Conservation (phyloP, 371 early-diverging fungal species). For the Catenaria anguillulae region DNA sequence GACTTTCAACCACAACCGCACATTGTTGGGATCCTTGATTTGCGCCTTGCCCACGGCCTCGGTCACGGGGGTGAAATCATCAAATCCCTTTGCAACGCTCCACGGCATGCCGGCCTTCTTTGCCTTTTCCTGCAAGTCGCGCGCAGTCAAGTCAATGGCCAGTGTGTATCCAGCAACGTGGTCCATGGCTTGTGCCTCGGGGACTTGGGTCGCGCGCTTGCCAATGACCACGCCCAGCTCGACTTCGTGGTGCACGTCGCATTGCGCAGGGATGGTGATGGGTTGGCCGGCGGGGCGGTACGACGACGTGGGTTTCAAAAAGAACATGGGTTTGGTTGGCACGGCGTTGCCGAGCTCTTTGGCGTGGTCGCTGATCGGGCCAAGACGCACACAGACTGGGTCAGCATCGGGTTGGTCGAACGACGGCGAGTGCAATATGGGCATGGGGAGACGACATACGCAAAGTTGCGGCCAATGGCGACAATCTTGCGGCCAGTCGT, state of each 20-base stretch:
- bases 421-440: no score
- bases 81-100: constrained; percentile 88
- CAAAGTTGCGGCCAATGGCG: constrained; percentile 78
- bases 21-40: constrained; percentile 53
- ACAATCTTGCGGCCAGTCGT: constrained; percentile 70
- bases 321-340: constrained; percentile 76
- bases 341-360: constrained; percentile 83
- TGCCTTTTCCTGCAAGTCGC: constrained; percentile 63
- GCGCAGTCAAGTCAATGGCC: constrained; percentile 83
- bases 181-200: constrained; percentile 39
- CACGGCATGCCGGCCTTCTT: constrained; percentile 77
- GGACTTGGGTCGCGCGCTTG: constrained; percentile 60
- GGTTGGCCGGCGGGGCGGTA: constrained; percentile 50
- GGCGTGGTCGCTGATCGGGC: constrained; percentile 57
- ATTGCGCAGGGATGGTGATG: constrained; percentile 65
- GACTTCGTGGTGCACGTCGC: constrained; percentile 83
- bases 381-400: not conserved
- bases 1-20: constrained; percentile 67
- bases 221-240: constrained; percentile 90
- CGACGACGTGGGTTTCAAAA: constrained; percentile 85
- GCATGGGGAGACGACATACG: constrained; percentile 11
- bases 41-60: constrained; percentile 58
- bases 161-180: constrained; percentile 71
- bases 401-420: not conserved
- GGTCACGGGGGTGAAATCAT: constrained; percentile 84